Evolutionary conservation across 495 filamentous ascomycete genomes (phyloP), one percentile per base, ranked within the genome.

Genomic region (Delitschia confertaspora): DNA sequence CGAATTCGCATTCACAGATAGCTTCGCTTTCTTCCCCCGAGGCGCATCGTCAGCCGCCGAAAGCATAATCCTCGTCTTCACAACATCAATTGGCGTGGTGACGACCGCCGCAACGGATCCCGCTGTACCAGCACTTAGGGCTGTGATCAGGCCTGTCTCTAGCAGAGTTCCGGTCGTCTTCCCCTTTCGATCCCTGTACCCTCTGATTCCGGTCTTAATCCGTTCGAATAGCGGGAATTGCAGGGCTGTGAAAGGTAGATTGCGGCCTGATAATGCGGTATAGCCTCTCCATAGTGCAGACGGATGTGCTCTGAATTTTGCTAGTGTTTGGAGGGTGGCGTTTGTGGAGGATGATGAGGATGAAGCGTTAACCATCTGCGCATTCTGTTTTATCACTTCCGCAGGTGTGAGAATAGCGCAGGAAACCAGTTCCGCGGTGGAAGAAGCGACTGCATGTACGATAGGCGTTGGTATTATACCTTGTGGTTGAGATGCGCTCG

Each of bases 371-470:
- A 67, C 55, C 65, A 93, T 80, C 61, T 95, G 88, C 2, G 88
- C 85, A 62, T 94, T 93, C 52, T 94, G 88, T 65, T 95, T 95
- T 26, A 94, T 69, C 6, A 93, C 85, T 60, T 95, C 88, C 26
- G 87, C 83, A 0, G 88, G 88, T 0, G 88, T 89, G 29, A 94
- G 73, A 37, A 95, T 82, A 20, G 80, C 65, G 57, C 88, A 94
- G 4, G 85, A 85, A 2, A 86, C 82, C 41, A 84, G 71, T 58
- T 94, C 88, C 0, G 75, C 88, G 18, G 72, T 60, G 4, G 75
- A 78, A 10, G 85, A 91, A 19, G 88, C 80, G 23, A 76, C 57
- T 30, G 78, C 70, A 54, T 93, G 79, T 38, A 83, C 69, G 8
- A 82, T 32, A 0, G 86, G 77, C 32, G 67, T 65, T 6, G 83